Base-by-base conservation (phyloP, 2,329 filamentous ascomycete species). In the Aspergillus fischeri region DNA sequence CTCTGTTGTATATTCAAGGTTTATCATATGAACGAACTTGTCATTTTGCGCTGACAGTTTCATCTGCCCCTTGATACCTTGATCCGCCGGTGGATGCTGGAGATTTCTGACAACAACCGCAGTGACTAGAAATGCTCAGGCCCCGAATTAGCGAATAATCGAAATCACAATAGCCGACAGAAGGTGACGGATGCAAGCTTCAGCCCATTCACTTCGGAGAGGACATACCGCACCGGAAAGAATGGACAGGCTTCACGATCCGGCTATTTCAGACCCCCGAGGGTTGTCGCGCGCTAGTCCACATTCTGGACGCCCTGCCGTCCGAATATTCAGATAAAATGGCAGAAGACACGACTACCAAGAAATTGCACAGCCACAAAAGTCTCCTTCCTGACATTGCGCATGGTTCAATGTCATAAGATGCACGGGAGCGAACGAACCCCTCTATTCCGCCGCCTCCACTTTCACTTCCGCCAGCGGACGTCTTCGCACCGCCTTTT, bases 401-500 rank as follows among this genome's bases (percentile, higher is more conserved):
- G 32, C 14, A 6, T 3, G 32, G 32, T 17, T 14, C 14, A 38
- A 38, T 14, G 17, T 38, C 32, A 38, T 7, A 7, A 14, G 14
- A 38, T 38, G 32, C 32, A 17, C 32, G 5, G 7, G 14, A 6
- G 24, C 8, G 20, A 51, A 51, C n/a, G n/a, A 24, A n/a, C 29
- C 29, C 14, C 49, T 14, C 7, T 32, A 11, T 27, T 53, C 53
- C 53, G 53, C 55, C 49, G 54, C 52, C 53, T 51, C 52, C 54
- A 58, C 57, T 61, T 59, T 17, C 57, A 60, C 53, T 60, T 59
- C 41, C 59, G 60, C 60, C 55, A 29, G 54, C 53, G 58, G 60
- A 56, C 52, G 49, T 41, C n/a, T 21, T 49, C 41, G 32, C 53
- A 57, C 62, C 61, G 61, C 63, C 60, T 63, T 47, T 53, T 53